phyloP scores from a whole-genome alignment of 352 stramenopile species.

The Globisporangium perplexum region DNA sequence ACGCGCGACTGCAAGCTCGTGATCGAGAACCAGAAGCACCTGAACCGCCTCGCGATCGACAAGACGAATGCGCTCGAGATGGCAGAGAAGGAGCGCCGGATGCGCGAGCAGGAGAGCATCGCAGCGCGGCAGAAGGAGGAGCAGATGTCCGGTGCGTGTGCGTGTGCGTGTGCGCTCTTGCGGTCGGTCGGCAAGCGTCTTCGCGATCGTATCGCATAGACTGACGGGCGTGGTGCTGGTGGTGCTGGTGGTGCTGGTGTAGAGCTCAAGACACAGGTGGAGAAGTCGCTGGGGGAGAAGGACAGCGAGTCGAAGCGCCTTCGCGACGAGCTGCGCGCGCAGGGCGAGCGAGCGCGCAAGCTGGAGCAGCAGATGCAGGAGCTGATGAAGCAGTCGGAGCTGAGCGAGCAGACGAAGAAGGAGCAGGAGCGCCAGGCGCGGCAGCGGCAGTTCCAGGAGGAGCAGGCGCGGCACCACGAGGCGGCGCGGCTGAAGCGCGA shows the following conservation, averaged over 20 bases:
- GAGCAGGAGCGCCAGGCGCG: slow-evolving; percentile 28
- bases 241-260: background rate
- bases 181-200: background rate
- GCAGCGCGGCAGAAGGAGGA: slow-evolving; percentile 48
- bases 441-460: slow-evolving; percentile 28
- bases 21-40: slow-evolving; percentile 69
- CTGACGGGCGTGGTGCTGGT: no score
- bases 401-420: slow-evolving; percentile 40
- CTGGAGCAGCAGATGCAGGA: slow-evolving; percentile 51
- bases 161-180: no score
- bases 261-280: slow-evolving; percentile 54
- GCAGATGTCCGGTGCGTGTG: slow-evolving; percentile 44
- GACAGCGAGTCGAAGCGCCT: slow-evolving; percentile 65
- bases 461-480: slow-evolving; percentile 37
- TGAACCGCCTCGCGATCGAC: slow-evolving; percentile 60
- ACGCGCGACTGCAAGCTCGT: slow-evolving; percentile 46
- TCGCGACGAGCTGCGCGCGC: slow-evolving; percentile 49
- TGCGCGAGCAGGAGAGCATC: slow-evolving; percentile 52
- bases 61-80: slow-evolving; percentile 56
- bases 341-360: slow-evolving; percentile 49
- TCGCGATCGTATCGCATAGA: no score
- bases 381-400: slow-evolving; percentile 35
- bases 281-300: slow-evolving; percentile 59
- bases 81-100: slow-evolving; percentile 49
- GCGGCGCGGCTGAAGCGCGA: slow-evolving; percentile 33